A percentile compares a stretch with the other conserved stretches of the same genome.
These are phyloP conservation scores for Trichoderma gracile DNA, from an alignment of 2,329 filamentous ascomycete genomes.

Conservation along the genomic window DNA sequence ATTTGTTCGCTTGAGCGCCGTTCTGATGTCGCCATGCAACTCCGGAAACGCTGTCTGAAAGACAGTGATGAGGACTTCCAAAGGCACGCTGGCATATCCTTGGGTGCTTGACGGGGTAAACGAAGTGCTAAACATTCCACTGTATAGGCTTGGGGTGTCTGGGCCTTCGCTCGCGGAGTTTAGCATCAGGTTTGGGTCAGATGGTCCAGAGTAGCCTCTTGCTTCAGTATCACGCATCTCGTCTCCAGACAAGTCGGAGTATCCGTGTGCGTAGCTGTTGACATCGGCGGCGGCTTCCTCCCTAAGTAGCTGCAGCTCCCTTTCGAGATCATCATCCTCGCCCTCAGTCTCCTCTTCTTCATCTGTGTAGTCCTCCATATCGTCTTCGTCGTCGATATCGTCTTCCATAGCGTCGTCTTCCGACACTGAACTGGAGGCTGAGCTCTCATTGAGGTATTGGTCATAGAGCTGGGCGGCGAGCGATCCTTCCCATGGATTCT, in stretches of 20 bases:
- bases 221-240: slow-evolving; percentile 28
- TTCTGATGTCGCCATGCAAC: slow-evolving; percentile 40
- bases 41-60: slow-evolving; percentile 47
- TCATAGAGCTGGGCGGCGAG: neutral
- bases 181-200: slow-evolving; percentile 30
- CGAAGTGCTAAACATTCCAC: neutral
- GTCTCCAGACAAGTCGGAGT: slow-evolving; percentile 5
- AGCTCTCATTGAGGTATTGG: neutral
- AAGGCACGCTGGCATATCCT: slow-evolving; percentile 2
- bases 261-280: neutral
- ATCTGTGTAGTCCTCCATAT: neutral
- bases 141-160: neutral
- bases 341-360: slow-evolving; percentile 15
- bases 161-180: neutral
- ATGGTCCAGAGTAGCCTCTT: slow-evolving; percentile 29
- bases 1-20: slow-evolving; percentile 34
- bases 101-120: neutral
- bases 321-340: slow-evolving; percentile 19
- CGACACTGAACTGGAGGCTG: neutral
- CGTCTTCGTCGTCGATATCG: neutral
- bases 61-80: slow-evolving; percentile 42
- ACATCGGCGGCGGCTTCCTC: neutral
- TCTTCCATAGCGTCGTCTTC: slow-evolving; percentile 4
- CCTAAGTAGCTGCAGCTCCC: neutral
- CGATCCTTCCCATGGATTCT: slow-evolving; percentile 32